phyloP scores from a whole-genome alignment of 805 yeast genomes.

The Starmerella potacharoeniae region DNA sequence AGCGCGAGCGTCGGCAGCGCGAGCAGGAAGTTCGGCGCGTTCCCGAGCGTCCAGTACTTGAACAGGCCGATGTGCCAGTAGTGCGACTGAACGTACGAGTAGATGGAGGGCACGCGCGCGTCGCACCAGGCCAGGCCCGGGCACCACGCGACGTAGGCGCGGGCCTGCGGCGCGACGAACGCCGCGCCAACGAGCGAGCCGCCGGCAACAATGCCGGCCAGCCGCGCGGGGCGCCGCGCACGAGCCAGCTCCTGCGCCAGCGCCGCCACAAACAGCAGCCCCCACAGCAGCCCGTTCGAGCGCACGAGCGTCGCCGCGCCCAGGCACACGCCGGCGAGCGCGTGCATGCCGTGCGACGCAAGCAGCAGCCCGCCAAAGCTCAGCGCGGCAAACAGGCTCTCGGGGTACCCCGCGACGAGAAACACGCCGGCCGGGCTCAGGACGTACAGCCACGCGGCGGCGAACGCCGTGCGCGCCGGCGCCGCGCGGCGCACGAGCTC shows the following conservation, averaged over 20 bases:
- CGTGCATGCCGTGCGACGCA: slow-evolving; percentile 34
- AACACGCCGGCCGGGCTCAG: slow-evolving; percentile 77
- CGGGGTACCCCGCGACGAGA: slow-evolving; percentile 63
- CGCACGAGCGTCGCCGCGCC: slow-evolving; percentile 52
- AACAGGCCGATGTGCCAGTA: slow-evolving; percentile 84
- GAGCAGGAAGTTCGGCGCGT: slow-evolving; percentile 71
- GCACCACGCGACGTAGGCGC: slow-evolving; percentile 53
- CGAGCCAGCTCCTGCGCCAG: slow-evolving; percentile 1
- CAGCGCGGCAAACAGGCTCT: slow-evolving; percentile 53
- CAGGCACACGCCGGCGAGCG: slow-evolving; percentile 44
- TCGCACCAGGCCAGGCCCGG: slow-evolving; percentile 59
- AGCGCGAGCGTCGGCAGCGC: slow-evolving; percentile 56
- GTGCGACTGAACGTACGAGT: slow-evolving; percentile 56
- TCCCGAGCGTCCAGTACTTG: slow-evolving; percentile 68
- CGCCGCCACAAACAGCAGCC: slow-evolving; percentile 41
- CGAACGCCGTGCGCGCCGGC: slow-evolving; percentile 31
- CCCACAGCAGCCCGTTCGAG: slow-evolving; percentile 67
- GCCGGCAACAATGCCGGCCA: slow-evolving; percentile 33
- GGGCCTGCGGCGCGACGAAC: slow-evolving; percentile 37
- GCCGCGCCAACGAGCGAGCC: slow-evolving; percentile 46
- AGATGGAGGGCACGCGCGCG: slow-evolving; percentile 44
- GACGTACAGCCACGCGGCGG: slow-evolving; percentile 33
- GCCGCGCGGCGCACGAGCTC: not conserved
- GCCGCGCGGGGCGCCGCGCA: not conserved
- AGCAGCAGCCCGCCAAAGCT: slow-evolving; percentile 46